Base-by-base conservation (phyloP, 805 yeast species). In the Lachancea waltii region DNA sequence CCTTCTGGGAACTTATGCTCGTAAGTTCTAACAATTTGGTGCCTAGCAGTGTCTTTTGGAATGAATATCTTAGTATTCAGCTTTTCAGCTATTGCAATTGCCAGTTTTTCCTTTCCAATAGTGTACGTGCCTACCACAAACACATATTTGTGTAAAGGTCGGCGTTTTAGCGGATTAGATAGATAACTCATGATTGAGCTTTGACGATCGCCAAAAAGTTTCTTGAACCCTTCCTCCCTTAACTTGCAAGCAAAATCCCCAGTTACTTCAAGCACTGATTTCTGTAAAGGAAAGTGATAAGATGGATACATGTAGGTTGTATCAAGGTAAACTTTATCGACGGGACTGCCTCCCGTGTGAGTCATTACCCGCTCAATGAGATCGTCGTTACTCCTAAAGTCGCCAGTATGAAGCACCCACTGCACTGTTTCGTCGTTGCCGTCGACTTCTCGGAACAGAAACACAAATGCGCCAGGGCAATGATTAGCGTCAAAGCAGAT, bases 381-480 rank as follows among this genome's bases (percentile, higher is more conserved):
- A 3, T 53, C 49, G 24, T 62, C 60, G 45, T 73, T 72, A 8
- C 87, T 86, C 41, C 98, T 65, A 53, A 90, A 92, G 62, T 92
- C 98, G 2, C 98, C 98, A 36, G 97, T 87, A 58, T 92, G 98
- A 22, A 92, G 61, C 3, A 56, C 40, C 34, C 52, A 53, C 26
- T 45, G 45, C 7, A 48, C 32, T 7, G 43, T 37, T 3, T 37
- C 36, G 19, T 28, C 28, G 19, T 14, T n/a, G 29, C 36, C 34
- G 11, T 47, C 46, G 43, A 45, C 45, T 37, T 63, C 63, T 49
- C 79, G 81, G 50, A 85, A 82, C 9, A 87, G 60, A 43, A 89
- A 83, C 0, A 92, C 73, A 0, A 77, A 85, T 3, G 97, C 85
- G 2, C 98, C 98, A 1, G 98, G 98, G 60, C 98, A 92, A 61